Percentiles rank a stretch among this genome's conserved stretches.
Evolutionary conservation across 768 basidiomycete genomes (phyloP).

Genomic region (Psilocybe cyanescens): DNA sequence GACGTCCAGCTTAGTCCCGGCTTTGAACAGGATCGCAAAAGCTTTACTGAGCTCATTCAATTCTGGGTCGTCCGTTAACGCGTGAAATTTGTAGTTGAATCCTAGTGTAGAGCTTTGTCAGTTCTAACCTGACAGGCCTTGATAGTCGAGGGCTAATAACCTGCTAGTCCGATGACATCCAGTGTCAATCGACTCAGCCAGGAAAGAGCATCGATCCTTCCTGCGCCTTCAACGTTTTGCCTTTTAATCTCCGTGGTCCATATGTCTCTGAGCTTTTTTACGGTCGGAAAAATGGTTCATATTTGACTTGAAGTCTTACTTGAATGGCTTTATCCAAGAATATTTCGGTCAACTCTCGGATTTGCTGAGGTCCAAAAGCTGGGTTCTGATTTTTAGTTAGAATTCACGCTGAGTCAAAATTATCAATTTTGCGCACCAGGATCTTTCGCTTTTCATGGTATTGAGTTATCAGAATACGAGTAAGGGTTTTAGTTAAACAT

Average conservation of each 20-base stretch:
- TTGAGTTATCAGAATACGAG: not conserved
- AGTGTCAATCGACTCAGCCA: conserved; percentile 73
- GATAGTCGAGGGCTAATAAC: conserved; percentile 36
- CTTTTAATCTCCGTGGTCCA: conserved; percentile 39
- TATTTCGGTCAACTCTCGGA: conserved; percentile 54
- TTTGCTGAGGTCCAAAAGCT: conserved; percentile 62
- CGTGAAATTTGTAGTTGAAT: conserved; percentile 34
- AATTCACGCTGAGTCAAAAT: not conserved
- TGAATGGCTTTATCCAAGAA: conserved; percentile 56
- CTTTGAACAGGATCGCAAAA: conserved; percentile 48
- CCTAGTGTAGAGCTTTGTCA: conserved; percentile 13
- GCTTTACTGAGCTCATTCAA: conserved; percentile 52
- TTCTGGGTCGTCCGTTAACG: conserved; percentile 26
- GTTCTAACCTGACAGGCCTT: not conserved
- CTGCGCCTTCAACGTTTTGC: conserved; percentile 22
- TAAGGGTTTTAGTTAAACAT: too few relatives aligned
- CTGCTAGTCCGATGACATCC: conserved; percentile 76
- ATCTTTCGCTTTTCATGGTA: conserved; percentile 37
- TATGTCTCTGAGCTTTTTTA: conserved; percentile 49
- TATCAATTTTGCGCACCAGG: conserved; percentile 31
- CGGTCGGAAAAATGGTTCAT: not conserved
- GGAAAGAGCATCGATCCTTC: conserved; percentile 57
- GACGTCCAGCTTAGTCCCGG: conserved; percentile 36
- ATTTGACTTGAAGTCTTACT: conserved; percentile 29
- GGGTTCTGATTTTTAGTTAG: conserved; percentile 51